phyloP scores from a whole-genome alignment of 768 basidiomycete species.

The Omphalotus guepiniiformis region DNA sequence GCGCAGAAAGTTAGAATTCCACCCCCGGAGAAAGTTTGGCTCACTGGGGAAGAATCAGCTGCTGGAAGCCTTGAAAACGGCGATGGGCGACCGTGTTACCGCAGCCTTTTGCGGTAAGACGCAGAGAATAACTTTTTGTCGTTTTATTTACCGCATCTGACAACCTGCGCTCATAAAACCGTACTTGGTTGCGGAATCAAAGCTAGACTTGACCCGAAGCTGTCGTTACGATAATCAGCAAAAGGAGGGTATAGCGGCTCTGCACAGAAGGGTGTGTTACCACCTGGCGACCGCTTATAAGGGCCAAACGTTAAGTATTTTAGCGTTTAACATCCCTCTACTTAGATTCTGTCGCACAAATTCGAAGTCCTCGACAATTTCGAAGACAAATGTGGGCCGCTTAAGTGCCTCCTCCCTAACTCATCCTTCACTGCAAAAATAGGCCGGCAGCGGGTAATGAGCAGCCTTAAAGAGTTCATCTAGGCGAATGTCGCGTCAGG shows the following conservation, averaged over 20 bases:
- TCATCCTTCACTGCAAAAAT: background rate
- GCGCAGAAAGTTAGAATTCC: too few species aligned
- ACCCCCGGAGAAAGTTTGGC: too few species aligned
- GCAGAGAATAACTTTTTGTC: too few species aligned
- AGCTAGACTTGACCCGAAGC: background rate
- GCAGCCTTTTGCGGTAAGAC: too few species aligned
- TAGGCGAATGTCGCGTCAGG: background rate
- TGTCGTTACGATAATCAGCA: background rate
- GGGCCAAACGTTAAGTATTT: too few species aligned
- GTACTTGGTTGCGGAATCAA: background rate
- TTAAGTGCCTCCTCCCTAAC: background rate
- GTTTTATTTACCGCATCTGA: background rate
- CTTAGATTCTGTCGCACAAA: background rate
- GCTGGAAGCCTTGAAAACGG: too few species aligned
- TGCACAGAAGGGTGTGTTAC: background rate
- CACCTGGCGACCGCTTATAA: too few species aligned
- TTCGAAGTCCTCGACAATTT: background rate
- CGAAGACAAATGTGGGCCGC: background rate
- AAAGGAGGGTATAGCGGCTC: background rate
- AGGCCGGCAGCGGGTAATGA: background rate
- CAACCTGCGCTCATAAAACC: background rate
- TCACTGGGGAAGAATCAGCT: background rate
- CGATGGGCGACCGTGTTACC: too few species aligned
- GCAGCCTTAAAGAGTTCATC: background rate
- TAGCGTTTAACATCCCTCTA: too few species aligned